Conservation (phyloP, 179 eudicot genomes). For the Spinacia oleracea region DNA sequence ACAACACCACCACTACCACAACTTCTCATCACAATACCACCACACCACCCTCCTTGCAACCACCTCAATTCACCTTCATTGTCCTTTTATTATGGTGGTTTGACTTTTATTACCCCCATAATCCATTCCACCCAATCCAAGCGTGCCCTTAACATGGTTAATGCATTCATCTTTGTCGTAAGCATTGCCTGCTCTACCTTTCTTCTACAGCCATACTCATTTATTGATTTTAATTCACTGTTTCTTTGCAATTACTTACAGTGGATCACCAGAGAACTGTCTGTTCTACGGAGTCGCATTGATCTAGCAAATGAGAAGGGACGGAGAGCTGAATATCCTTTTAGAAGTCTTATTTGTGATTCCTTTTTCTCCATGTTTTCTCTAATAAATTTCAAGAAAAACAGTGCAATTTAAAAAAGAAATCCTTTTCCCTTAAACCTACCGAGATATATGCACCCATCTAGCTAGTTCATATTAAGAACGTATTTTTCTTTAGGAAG, state of each 20-base stretch:
- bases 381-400: not conserved
- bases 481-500: not conserved
- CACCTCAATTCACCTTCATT: no score
- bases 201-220: not conserved
- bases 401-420: not conserved
- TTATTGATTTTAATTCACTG: not conserved
- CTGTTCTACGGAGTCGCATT: slow-evolving; percentile 39
- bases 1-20: no score
- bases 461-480: not conserved
- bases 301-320: slow-evolving; percentile 56
- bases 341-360: slow-evolving; percentile 10
- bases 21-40: no score
- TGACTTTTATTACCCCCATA: no score
- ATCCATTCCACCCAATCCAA: no score
- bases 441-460: not conserved
- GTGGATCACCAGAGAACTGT: slow-evolving; percentile 44
- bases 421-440: not conserved
- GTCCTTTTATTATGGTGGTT: no score
- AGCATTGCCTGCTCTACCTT: not conserved
- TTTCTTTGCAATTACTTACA: slow-evolving; percentile 19
- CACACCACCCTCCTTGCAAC: no score
- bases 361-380: slow-evolving; percentile 2
- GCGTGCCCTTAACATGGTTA: no score
- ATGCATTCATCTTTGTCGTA: slow-evolving; percentile 6
- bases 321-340: slow-evolving; percentile 51